Conservation (phyloP, 176 grass and related monocot genomes). For the Aegilops umbellulata region DNA sequence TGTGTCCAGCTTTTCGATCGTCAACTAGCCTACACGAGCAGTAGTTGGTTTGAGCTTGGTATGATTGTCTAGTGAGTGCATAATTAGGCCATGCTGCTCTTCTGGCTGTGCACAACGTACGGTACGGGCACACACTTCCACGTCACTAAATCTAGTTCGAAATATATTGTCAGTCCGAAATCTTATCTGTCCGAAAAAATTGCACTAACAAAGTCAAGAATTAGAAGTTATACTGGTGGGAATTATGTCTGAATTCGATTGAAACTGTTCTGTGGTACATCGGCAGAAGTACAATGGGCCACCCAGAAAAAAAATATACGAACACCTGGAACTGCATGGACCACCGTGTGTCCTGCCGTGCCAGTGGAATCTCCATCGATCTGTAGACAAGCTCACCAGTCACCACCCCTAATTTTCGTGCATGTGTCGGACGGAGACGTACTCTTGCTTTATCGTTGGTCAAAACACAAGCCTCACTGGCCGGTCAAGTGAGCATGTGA, state of each 20-base stretch:
- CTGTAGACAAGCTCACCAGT: background rate
- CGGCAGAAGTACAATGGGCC: background rate
- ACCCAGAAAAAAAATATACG: background rate
- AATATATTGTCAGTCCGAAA: background rate
- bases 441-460: constrained; percentile 1
- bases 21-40: background rate
- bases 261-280: background rate
- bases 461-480: constrained; percentile 7
- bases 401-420: background rate
- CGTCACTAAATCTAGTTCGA: background rate
- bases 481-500: background rate
- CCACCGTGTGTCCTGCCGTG: background rate
- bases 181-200: background rate
- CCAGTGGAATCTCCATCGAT: background rate
- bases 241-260: background rate
- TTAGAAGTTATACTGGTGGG: background rate
- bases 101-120: background rate
- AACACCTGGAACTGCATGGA: background rate
- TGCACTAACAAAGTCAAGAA: background rate
- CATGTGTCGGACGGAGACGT: constrained; percentile 22
- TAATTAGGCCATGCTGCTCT: background rate
- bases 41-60: background rate
- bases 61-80: background rate
- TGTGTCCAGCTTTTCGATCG: background rate
- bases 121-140: background rate